Evolutionary conservation across 257 asterid species (phyloP).

Genomic region (Przewalskia tangutica): DNA sequence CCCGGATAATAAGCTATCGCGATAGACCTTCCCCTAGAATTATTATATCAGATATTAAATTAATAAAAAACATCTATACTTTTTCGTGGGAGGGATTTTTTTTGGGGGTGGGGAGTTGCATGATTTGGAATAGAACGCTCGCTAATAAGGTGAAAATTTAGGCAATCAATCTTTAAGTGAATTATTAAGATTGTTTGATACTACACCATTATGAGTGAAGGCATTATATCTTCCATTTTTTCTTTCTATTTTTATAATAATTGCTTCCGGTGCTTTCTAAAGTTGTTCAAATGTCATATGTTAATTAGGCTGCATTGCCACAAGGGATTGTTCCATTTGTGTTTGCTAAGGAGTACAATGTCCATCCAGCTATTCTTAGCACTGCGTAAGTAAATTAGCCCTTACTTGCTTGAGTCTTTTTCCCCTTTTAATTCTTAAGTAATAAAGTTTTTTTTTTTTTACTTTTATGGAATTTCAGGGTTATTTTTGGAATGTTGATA

Average conservation of each 20-base stretch:
- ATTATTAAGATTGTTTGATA: not conserved
- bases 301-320: constrained; percentile 21
- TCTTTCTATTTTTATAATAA: not conserved
- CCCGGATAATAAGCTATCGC: no score
- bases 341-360: constrained; percentile 23
- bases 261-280: not conserved
- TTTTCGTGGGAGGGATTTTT: no score
- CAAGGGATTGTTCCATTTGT: constrained; percentile 28
- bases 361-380: constrained; percentile 25
- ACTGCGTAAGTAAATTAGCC: constrained; percentile 7
- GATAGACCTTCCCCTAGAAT: no score
- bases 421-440: not conserved
- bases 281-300: not conserved
- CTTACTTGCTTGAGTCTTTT: not conserved
- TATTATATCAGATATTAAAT: no score
- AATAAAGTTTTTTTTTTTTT: no score
- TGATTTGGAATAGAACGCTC: no score
- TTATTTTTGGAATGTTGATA: constrained; percentile 55
- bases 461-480: constrained; percentile 19
- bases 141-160: no score
- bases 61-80: no score
- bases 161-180: no score
- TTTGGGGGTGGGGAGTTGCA: no score
- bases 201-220: not conserved
- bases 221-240: not conserved